Conservation (phyloP, 192 early-diverging fungal genomes). For the Phycomyces blakesleeanus region DNA sequence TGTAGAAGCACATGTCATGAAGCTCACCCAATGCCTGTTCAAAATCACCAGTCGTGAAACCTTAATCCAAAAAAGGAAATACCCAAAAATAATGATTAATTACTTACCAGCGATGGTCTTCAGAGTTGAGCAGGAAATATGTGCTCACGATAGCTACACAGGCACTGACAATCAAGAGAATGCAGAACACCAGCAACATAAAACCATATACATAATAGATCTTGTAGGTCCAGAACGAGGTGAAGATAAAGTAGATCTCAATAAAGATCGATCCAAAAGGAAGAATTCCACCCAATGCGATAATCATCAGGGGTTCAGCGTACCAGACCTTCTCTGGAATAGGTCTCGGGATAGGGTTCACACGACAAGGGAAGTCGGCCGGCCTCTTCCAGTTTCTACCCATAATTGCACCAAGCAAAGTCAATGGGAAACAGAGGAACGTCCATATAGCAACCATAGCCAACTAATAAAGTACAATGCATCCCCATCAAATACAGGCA, state of each 20-base stretch:
- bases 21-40: constrained; percentile 69
- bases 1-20: constrained; percentile 72
- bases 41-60: too few species aligned
- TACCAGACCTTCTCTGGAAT: constrained; percentile 77
- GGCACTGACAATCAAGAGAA: constrained; percentile 65
- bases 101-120: constrained; percentile 72
- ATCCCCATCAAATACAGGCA: too few species aligned
- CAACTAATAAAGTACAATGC: too few species aligned
- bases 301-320: constrained; percentile 54
- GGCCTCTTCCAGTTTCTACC: constrained; percentile 60
- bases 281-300: constrained; percentile 60
- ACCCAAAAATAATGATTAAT: neutral
- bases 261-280: constrained; percentile 81
- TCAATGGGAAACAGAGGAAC: constrained; percentile 65
- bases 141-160: constrained; percentile 71
- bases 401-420: constrained; percentile 67
- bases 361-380: constrained; percentile 69
- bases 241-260: constrained; percentile 82
- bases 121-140: constrained; percentile 74
- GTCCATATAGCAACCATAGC: constrained; percentile 68
- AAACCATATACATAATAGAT: constrained; percentile 83
- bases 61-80: too few species aligned
- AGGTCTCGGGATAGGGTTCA: constrained; percentile 74
- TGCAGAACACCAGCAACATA: constrained; percentile 66
- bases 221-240: constrained; percentile 73